These are phyloP conservation scores for Arachis hypogaea DNA, from an alignment of 306 rosid species.

Conservation along the genomic window DNA sequence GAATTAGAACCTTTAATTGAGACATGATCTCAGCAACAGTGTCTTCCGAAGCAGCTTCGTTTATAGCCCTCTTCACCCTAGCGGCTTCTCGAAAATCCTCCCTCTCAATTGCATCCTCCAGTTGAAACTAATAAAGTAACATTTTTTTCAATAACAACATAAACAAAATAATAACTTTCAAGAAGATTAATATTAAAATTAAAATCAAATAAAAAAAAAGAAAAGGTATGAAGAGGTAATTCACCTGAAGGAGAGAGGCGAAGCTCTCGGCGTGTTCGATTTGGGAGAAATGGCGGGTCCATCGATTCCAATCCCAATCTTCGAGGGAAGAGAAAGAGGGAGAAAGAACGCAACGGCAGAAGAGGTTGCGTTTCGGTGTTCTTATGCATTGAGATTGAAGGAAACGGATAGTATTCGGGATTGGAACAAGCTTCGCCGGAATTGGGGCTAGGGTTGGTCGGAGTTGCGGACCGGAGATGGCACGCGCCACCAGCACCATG, in stretches of 20 bases:
- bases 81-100: constrained; percentile 72
- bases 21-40: constrained; percentile 70
- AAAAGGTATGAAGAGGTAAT: no score
- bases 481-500: constrained; percentile 50
- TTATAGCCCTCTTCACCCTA: constrained; percentile 61
- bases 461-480: constrained; percentile 51
- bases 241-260: constrained; percentile 72
- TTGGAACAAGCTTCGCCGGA: constrained; percentile 41
- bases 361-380: constrained; percentile 35
- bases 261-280: constrained; percentile 75
- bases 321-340: constrained; percentile 21
- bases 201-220: no score
- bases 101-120: constrained; percentile 75
- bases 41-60: constrained; percentile 70
- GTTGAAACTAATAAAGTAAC: constrained; percentile 57
- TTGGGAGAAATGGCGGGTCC: constrained; percentile 81
- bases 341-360: constrained; percentile 49
- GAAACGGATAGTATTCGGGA: not conserved
- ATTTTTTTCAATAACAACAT: not conserved
- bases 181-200: not conserved
- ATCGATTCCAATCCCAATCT: constrained; percentile 73
- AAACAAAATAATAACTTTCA: not conserved
- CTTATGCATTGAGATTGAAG: constrained; percentile 6
- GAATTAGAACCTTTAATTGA: constrained; percentile 61
- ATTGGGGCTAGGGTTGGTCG: constrained; percentile 5